Percentiles rank a stretch among this genome's conserved stretches.
These are phyloP conservation scores for Rubia yunnanensis DNA, from an alignment of 257 asterid genomes.

Conservation along the genomic window DNA sequence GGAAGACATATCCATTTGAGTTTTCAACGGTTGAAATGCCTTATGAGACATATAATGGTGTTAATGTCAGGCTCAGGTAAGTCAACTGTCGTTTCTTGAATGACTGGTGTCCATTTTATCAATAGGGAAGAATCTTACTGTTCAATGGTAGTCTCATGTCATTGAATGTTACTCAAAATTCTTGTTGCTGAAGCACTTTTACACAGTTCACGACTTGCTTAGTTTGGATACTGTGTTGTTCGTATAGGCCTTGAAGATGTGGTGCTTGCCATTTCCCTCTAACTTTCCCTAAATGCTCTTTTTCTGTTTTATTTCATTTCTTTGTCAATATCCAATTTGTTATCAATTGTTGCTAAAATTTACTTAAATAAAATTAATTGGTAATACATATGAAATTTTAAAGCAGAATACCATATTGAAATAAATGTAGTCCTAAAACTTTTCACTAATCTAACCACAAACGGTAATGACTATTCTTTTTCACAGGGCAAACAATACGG, in stretches of 20 bases:
- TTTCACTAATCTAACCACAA: background rate
- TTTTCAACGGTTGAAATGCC: conserved; percentile 99
- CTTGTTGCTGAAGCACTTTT: background rate
- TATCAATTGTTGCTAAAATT: no score
- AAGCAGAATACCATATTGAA: background rate
- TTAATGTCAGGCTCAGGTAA: conserved; percentile 88
- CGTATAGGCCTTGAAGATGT: background rate
- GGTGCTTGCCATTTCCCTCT: background rate
- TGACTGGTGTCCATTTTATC: background rate
- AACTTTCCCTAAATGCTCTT: background rate
- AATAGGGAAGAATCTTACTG: background rate
- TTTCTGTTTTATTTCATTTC: no score
- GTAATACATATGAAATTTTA: background rate
- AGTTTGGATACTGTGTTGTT: background rate
- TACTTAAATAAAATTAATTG: no score
- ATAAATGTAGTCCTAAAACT: background rate
- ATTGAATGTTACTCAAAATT: background rate
- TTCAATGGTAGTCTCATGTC: background rate
- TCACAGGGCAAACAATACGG: background rate
- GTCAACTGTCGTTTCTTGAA: conserved; percentile 14
- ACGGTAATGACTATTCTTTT: background rate
- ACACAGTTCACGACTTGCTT: background rate
- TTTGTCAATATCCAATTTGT: no score
- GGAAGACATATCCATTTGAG: conserved; percentile 91
- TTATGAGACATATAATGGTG: conserved; percentile 88